Evolutionary conservation across 108 stramenopile genomes (phyloP), one percentile per base, ranked within the genome.

Genomic region (Nitzschia inconspicua): DNA sequence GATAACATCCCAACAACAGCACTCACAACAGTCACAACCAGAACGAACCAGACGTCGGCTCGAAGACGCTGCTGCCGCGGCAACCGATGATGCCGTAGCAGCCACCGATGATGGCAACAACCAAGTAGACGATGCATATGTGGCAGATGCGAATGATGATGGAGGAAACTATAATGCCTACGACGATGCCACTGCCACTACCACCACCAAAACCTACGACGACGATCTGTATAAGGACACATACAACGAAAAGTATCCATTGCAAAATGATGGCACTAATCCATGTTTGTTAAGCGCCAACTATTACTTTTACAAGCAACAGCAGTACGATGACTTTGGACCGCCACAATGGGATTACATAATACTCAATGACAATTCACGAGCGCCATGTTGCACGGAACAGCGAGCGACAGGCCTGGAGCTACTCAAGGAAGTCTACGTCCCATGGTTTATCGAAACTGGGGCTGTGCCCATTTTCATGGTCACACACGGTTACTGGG

Each of bases 321-420:
- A 34, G n/a, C 44, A 48, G 24, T 60, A 60, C 27, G 43, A 60
- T 29, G 32, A 23, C 35, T 40, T 60, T 19, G 69, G 69, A 44
- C 34, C 40, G 1, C 72, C 72, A 0, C 37, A 53, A 13, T 75
- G 55, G 60, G 78, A 79, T 44, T 79, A 54, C 53, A 58, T 79
- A 2, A 18, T 79, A 0, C 43, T 79, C 34, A 70, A 69, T 34
- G 78, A 79, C 42, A 65, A 64, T 14, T 69, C 78, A 30, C 59
- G 51, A 13, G 34, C 37, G 51, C 68, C 68, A 1, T 75, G 68
- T 30, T 52, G 55, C 16, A 41, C 44, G 10, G 30, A 47, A 24
- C 60, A 37, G 31, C 60, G 78, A 1, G 51, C 47, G 2, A 35
- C 34, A 41, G 26, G 65, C n/a, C 9, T 79, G 35, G 22, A 60